These are phyloP conservation scores for Aspergillus fischeri DNA, from an alignment of 2,329 filamentous ascomycete species.

Conservation along the genomic window DNA sequence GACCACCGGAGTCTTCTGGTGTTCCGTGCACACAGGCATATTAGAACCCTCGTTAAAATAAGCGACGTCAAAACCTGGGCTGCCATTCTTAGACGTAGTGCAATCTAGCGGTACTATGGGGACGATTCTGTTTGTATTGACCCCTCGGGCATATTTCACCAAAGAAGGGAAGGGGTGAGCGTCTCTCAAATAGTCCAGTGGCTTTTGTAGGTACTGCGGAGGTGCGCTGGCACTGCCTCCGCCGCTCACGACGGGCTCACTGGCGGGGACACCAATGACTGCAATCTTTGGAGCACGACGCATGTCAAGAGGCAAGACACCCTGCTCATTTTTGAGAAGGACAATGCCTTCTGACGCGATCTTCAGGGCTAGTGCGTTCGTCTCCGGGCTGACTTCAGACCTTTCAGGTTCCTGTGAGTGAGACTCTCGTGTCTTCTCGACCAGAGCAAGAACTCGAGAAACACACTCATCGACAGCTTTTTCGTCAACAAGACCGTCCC, in stretches of 20 bases:
- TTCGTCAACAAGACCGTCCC: not conserved
- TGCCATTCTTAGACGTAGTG: not conserved
- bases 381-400: too few relatives aligned
- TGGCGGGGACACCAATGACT: not conserved
- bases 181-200: slow-evolving; percentile 5
- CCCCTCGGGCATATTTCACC: slow-evolving; percentile 3
- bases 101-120: not conserved
- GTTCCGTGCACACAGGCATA: slow-evolving; percentile 2
- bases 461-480: not conserved
- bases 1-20: slow-evolving; percentile 2
- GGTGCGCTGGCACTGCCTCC: slow-evolving; percentile 8
- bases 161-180: slow-evolving; percentile 5
- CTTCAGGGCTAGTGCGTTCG: too few relatives aligned
- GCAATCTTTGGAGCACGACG: too few relatives aligned
- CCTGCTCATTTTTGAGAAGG: too few relatives aligned
- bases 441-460: too few relatives aligned
- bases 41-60: slow-evolving; percentile 1
- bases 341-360: too few relatives aligned
- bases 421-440: too few relatives aligned
- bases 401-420: too few relatives aligned
- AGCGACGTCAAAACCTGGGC: slow-evolving; percentile 1
- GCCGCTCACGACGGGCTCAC: slow-evolving; percentile 5
- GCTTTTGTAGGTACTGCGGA: slow-evolving; percentile 9
- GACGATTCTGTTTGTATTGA: slow-evolving; percentile 6
- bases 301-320: too few relatives aligned